Conservation (phyloP, 352 stramenopile genomes). For the Globisporangium orthogonon region DNA sequence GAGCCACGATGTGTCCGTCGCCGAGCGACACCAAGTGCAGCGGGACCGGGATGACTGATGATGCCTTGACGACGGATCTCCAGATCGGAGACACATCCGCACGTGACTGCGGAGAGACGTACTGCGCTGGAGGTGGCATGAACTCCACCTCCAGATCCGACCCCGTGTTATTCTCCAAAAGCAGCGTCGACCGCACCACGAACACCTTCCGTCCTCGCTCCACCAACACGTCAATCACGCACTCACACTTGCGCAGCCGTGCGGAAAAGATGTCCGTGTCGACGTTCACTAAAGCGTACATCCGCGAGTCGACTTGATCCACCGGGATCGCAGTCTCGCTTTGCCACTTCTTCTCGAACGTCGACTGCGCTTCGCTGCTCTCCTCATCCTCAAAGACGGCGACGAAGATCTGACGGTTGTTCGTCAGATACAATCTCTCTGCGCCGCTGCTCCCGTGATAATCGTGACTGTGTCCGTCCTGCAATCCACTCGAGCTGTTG, state of each 20-base stretch:
- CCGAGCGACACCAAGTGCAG: conserved; percentile 64
- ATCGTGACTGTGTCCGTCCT: background rate
- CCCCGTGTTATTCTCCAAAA: conserved; percentile 79
- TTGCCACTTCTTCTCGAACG: conserved; percentile 42
- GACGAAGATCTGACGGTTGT: conserved; percentile 59
- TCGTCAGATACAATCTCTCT: conserved; percentile 14
- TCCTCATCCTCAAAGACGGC: conserved; percentile 50
- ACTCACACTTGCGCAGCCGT: conserved; percentile 72
- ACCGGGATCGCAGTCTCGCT: conserved; percentile 74
- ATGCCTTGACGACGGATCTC: conserved; percentile 56
- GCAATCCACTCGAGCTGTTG: background rate
- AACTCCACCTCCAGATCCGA: conserved; percentile 86
- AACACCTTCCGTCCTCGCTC: conserved; percentile 87
- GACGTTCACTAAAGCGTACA: conserved; percentile 72
- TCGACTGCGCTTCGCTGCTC: conserved; percentile 22
- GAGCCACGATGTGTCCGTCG: conserved; percentile 71
- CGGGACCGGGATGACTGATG: conserved; percentile 56
- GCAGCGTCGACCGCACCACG: conserved; percentile 71
- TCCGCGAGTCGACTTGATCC: conserved; percentile 76
- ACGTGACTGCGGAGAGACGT: conserved; percentile 27
- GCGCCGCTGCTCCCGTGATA: conserved; percentile 8
- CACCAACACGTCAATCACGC: conserved; percentile 79
- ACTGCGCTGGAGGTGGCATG: conserved; percentile 44
- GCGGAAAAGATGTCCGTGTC: conserved; percentile 37
- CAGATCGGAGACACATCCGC: conserved; percentile 36